Conservation (phyloP, 1,284 basidiomycete species). For the Ustilago xerochloae region DNA sequence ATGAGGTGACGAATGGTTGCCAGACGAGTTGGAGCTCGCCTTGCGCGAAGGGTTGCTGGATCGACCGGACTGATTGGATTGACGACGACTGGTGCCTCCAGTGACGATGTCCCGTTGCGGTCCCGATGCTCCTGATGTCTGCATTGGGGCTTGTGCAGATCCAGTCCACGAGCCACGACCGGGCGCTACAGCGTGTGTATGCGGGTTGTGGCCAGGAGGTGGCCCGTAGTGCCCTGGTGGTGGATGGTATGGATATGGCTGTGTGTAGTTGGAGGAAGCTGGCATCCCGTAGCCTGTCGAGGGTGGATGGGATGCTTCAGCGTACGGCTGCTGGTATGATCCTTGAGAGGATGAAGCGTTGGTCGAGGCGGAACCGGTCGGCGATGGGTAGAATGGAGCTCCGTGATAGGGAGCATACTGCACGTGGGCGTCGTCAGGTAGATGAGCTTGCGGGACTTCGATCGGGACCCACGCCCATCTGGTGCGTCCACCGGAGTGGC, state of each 20-base stretch:
- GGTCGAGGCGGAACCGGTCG: constrained; percentile 10
- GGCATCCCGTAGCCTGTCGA: constrained; percentile 15
- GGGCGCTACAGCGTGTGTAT: constrained; percentile 4
- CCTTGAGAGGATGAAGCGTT: constrained; percentile 13
- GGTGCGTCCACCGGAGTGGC: constrained; percentile 29
- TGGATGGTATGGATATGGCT: constrained; percentile 13
- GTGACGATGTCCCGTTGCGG: constrained; percentile 3
- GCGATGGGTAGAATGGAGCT: constrained; percentile 16
- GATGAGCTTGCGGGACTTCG: constrained; percentile 40
- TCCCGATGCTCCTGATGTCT: not conserved
- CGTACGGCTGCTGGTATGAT: constrained; percentile 19
- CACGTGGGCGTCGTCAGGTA: constrained; percentile 26
- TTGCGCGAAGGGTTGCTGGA: constrained; percentile 6
- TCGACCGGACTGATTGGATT: constrained; percentile 18
- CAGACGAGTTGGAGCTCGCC: constrained; percentile 30
- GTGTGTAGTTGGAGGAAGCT: constrained; percentile 14
- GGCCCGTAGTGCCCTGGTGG: constrained; percentile 20
- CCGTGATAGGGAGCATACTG: constrained; percentile 33
- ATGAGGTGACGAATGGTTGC: constrained; percentile 18
- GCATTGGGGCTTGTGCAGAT: not conserved
- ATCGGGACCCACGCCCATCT: constrained; percentile 52
- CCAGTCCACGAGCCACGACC: constrained; percentile 14
- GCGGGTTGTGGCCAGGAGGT: constrained; percentile 14
- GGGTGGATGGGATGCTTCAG: constrained; percentile 4
- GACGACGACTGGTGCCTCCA: constrained; percentile 21